A percentile compares a stretch with the other conserved stretches of the same genome.
These are phyloP conservation scores for Diplodia intermedia DNA, from an alignment of 2,329 filamentous ascomycete genomes.

Conservation along the genomic window DNA sequence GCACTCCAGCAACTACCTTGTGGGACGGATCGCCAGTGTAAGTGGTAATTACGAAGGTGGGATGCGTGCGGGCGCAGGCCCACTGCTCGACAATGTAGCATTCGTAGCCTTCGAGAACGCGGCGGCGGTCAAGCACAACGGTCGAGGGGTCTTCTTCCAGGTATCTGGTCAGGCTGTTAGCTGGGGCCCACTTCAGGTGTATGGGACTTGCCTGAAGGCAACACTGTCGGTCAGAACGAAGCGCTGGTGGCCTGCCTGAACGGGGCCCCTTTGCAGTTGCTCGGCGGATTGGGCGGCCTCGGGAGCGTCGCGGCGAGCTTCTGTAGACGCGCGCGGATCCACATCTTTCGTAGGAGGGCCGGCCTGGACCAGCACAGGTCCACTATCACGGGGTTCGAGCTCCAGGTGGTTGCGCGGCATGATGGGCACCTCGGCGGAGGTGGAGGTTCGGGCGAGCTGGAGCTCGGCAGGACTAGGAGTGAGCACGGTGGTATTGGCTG, in stretches of 20 bases:
- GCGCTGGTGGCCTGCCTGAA: slow-evolving; percentile 56
- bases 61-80: slow-evolving; percentile 89
- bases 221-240: slow-evolving; percentile 72
- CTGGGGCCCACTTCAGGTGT: background rate
- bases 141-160: slow-evolving; percentile 85
- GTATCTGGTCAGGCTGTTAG: slow-evolving; percentile 56
- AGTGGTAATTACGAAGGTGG: slow-evolving; percentile 89
- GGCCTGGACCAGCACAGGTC: background rate
- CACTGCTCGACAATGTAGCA: slow-evolving; percentile 96
- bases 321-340: slow-evolving; percentile 10
- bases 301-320: slow-evolving; percentile 15
- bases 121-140: slow-evolving; percentile 73
- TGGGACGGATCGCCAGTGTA: slow-evolving; percentile 88
- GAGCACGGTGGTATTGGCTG: slow-evolving; percentile 10
- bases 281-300: slow-evolving; percentile 1
- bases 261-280: slow-evolving; percentile 35
- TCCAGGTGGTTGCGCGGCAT: slow-evolving; percentile 22
- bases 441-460: background rate
- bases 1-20: slow-evolving; percentile 76
- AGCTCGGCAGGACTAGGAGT: slow-evolving; percentile 15
- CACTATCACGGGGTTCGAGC: background rate
- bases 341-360: background rate
- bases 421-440: slow-evolving; percentile 11
- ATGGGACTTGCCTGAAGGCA: slow-evolving; percentile 59
- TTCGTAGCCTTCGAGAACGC: slow-evolving; percentile 81